These are phyloP conservation scores for Xylaria polymorpha DNA, from an alignment of 2,329 filamentous ascomycete genomes.

Conservation along the genomic window DNA sequence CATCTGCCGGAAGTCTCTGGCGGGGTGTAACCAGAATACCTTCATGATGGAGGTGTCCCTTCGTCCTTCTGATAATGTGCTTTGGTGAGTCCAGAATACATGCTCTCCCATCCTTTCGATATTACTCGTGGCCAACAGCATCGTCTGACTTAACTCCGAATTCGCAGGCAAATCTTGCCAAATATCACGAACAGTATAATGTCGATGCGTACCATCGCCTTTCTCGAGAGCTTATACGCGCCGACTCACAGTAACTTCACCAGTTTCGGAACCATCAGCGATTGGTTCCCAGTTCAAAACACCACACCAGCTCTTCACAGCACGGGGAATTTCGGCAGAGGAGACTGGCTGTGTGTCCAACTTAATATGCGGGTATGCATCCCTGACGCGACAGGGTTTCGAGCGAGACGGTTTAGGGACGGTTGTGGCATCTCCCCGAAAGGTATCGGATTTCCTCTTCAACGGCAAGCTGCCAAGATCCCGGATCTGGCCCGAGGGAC, in stretches of 20 bases:
- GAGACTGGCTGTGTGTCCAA: conserved; percentile 32
- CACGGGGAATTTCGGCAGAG: conserved; percentile 24
- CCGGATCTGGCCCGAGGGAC: conserved; percentile 21
- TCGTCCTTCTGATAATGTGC: conserved; percentile 27
- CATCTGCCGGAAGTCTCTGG: conserved; percentile 24
- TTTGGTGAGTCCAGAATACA: conserved; percentile 25
- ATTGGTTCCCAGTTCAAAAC: conserved; percentile 32
- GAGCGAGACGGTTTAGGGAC: conserved; percentile 15
- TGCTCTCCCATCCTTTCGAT: background rate
- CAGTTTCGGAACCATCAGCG: conserved; percentile 22
- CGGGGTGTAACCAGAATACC: conserved; percentile 1
- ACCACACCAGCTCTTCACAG: conserved; percentile 33
- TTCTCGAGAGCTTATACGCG: conserved; percentile 32
- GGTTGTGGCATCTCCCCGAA: conserved; percentile 28
- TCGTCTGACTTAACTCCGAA: background rate
- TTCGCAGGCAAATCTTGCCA: conserved; percentile 31
- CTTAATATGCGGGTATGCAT: conserved; percentile 34
- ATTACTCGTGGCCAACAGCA: background rate
- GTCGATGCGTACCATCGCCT: conserved; percentile 30
- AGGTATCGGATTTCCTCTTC: conserved; percentile 28
- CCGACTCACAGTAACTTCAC: conserved; percentile 25
- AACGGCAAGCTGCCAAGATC: conserved; percentile 32
- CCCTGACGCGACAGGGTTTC: conserved; percentile 25
- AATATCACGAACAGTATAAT: conserved; percentile 26
- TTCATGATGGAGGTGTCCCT: conserved; percentile 15